Evolutionary conservation across 2,329 filamentous ascomycete genomes (phyloP), one percentile per base, ranked within the genome.

Genomic region (Hypoxylon sp.): DNA sequence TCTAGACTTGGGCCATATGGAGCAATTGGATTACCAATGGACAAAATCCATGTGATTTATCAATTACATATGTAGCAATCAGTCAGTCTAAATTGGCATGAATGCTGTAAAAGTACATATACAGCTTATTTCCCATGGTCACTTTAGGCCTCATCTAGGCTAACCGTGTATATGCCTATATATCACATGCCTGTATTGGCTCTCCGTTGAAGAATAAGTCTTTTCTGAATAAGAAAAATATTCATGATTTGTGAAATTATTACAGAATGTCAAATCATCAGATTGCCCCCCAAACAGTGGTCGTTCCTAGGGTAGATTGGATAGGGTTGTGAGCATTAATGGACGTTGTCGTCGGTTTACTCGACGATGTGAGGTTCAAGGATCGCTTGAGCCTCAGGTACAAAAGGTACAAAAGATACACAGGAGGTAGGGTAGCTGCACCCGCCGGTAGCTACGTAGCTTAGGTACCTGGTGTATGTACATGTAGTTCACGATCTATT

Each of bases 301-400:
- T 1, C 1, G 23, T 45, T 23, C 25, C 3, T 14, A 5, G 28
- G n/a, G 21, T 11, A 17, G 25, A 32, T 46, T 46, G 5, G 14
- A 46, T 21, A 23, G 11, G 17, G n/a, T 32, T 38, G 14, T 32
- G 11, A 41, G 14, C 17, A 19, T 10, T 2, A 30, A 11, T 56
- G 7, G 52, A 19, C 17, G 19, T 17, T 36, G 17, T 23, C 56
- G 36, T 52, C 50, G 23, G 28, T 41, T 21, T 32, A 62, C 36
- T 51, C 52, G 46, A 55, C 36, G 32, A 59, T 49, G 34, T 67
- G 64, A 67, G 60, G 64, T 67, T 63, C 53, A 63, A 46, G 64
- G 64, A 60, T 63, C 23, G 28, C 13, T 32, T 60, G 64, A 67
- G 64, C 64, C 64, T 63, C 64, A 67, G 50, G 50, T 60, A 63